Evolutionary conservation across 2,329 filamentous ascomycete species (phyloP), one percentile per base, ranked within the genome.

Genomic region (Pseudogymnoascus sp.): DNA sequence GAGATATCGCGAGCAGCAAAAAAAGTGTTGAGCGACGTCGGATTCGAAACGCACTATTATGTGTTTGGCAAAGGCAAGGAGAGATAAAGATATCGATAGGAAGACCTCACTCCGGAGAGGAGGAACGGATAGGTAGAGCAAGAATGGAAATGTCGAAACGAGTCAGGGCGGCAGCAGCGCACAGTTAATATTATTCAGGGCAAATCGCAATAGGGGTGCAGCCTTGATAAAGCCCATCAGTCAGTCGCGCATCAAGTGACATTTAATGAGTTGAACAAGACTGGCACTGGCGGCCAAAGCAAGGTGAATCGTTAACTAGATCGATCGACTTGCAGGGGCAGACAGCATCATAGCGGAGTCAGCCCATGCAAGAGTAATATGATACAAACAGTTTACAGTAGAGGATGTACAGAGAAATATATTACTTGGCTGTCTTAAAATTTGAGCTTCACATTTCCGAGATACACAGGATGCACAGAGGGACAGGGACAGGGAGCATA

Each of bases 311-410:
- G 43, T 53, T 53, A 53, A 53, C 25, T 53, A 53, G 43, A 53
- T 53, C 47, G 47, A 53, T 53, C 47, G 47, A 53, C 47, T 53
- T 53, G 47, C 47, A 53, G 47, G 47, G 47, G 47, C 25, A 33
- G n/a, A 53, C 47, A 53, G 47, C 47, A 53, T 53, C 47, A 53
- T 53, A 53, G 47, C 28, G 47, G 47, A 53, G 47, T 53, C 47
- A 33, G 47, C 47, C 28, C 47, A 53, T 53, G 47, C 47, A 53
- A 53, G 47, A 53, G 47, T 53, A 53, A 53, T 53, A 53, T 53
- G 47, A 53, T 53, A 53, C 47, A 53, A 53, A 53, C 43, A 53
- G 43, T 53, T 53, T 53, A 53, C 25, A 53, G 43, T 53, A 53
- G 43, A 53, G 43, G 43, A 53, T 53, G 43, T 53, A 53, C 47